Conservation (phyloP, 768 basidiomycete genomes). For the Tephrocybe rancida region DNA sequence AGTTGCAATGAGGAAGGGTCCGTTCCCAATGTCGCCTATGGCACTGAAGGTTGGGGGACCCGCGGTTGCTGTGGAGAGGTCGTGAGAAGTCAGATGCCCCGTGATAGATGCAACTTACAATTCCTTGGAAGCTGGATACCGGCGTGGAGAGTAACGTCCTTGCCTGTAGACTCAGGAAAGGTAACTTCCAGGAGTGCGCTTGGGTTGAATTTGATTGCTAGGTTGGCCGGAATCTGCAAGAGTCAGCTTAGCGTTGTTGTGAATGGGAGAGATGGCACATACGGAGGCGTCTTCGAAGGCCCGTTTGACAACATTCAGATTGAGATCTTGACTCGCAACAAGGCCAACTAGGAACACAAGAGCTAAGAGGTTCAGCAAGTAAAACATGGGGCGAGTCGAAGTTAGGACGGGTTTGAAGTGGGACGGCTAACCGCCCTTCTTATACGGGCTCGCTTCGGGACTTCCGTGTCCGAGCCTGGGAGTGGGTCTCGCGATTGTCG, state of each 20-base stretch:
- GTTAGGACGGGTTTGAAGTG: neutral
- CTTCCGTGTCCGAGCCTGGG: no score
- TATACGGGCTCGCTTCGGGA: no score
- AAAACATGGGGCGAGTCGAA: neutral
- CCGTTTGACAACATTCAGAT: conserved; percentile 25
- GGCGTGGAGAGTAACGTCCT: conserved; percentile 25
- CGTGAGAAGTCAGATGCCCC: neutral
- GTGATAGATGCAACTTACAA: conserved; percentile 1
- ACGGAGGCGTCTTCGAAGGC: conserved; percentile 33
- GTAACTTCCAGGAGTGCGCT: conserved; percentile 26
- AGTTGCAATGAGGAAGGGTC: conserved; percentile 47
- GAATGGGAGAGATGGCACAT: conserved; percentile 2
- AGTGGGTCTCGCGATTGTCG: no score
- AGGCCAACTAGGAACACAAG: conserved; percentile 4
- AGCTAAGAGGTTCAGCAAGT: neutral
- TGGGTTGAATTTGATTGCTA: conserved; percentile 24
- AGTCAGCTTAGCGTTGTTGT: neutral
- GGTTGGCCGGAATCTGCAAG: conserved; percentile 22
- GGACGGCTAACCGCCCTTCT: neutral
- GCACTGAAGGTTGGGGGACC: conserved; percentile 21
- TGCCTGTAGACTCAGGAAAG: conserved; percentile 23
- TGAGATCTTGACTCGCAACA: conserved; percentile 30
- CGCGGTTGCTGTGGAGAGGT: conserved; percentile 1
- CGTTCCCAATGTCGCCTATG: conserved; percentile 23
- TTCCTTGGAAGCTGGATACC: conserved; percentile 23